phyloP scores from a whole-genome alignment of 179 eudicot species.

The Carnegiea gigantea region DNA sequence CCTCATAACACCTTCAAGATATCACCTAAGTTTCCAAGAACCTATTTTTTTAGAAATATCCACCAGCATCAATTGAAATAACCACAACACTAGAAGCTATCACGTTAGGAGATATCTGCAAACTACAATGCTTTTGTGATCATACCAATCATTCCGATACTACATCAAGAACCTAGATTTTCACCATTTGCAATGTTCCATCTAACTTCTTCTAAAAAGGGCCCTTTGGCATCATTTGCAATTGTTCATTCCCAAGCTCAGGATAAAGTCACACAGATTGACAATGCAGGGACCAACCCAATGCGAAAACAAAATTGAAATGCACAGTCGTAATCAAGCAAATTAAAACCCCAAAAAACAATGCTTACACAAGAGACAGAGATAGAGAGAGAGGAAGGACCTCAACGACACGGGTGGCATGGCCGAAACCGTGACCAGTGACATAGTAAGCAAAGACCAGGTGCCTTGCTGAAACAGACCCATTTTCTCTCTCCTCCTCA shows the following conservation, averaged over 20 bases:
- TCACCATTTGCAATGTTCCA: neutral
- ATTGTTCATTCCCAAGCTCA: neutral
- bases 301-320: constrained; percentile 10
- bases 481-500: constrained; percentile 40
- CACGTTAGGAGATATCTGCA: no score
- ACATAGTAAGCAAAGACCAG: constrained; percentile 93
- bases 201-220: no score
- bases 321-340: neutral
- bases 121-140: neutral
- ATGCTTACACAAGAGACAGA: neutral
- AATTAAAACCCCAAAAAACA: neutral
- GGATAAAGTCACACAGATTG: neutral
- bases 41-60: no score
- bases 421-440: constrained; percentile 99
- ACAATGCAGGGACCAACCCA: neutral
- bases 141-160: neutral
- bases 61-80: no score
- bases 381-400: constrained; percentile 24
- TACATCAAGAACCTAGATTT: neutral
- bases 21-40: no score
- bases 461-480: constrained; percentile 37
- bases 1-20: no score
- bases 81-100: no score
- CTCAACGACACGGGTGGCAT: constrained; percentile 99
- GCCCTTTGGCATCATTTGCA: neutral